These are phyloP conservation scores for Pseudevernia furfuracea DNA, from an alignment of 495 filamentous ascomycete species.

Conservation along the genomic window DNA sequence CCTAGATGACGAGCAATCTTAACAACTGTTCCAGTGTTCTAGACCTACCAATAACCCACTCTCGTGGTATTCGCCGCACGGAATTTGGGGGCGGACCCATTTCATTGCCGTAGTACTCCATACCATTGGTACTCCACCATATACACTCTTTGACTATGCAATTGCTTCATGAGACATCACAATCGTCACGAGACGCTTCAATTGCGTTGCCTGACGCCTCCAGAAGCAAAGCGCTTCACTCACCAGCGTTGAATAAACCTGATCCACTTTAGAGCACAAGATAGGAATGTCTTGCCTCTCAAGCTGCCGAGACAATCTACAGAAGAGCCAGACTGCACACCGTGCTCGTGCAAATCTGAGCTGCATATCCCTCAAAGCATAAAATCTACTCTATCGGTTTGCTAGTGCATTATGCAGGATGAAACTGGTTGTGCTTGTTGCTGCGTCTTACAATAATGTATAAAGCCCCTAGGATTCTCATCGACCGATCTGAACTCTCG, in stretches of 20 bases:
- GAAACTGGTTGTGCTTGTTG: background rate
- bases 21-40: background rate
- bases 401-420: background rate
- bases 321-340: background rate
- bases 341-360: background rate
- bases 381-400: background rate
- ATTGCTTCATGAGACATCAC: background rate
- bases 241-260: background rate
- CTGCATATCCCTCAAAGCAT: slow-evolving; percentile 1
- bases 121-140: background rate
- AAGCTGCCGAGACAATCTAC: background rate
- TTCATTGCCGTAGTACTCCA: background rate
- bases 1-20: background rate
- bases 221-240: background rate
- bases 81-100: background rate
- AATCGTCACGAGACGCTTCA: background rate
- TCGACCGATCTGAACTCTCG: background rate
- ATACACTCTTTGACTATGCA: background rate
- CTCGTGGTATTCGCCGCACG: background rate
- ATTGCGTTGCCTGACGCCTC: background rate
- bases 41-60: background rate
- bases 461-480: background rate
- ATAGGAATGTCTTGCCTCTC: background rate
- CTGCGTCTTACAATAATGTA: background rate
- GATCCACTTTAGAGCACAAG: background rate